A percentile compares a stretch with the other conserved stretches of the same genome.
Conservation (phyloP, 768 basidiomycete genomes). For the Termitomyces sp. region DNA sequence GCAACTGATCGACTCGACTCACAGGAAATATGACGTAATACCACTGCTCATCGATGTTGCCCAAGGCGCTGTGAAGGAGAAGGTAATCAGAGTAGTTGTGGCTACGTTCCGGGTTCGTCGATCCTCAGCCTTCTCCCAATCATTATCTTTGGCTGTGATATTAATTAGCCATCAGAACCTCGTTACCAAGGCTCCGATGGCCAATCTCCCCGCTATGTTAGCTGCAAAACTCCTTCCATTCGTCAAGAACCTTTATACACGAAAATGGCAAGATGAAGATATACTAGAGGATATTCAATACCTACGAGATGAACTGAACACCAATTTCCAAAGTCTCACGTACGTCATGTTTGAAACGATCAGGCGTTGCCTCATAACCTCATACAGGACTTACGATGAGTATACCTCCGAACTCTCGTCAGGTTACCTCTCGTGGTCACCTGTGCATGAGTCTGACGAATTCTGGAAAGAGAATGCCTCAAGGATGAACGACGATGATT, state of each 20-base stretch:
- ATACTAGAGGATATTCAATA: constrained; percentile 89
- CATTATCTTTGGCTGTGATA: not conserved
- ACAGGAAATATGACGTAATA: constrained; percentile 86
- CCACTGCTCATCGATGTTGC: constrained; percentile 81
- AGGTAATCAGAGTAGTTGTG: constrained; percentile 89
- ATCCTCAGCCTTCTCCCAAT: not conserved
- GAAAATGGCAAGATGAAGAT: constrained; percentile 96
- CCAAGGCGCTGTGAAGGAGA: constrained; percentile 91
- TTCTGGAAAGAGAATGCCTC: constrained; percentile 97
- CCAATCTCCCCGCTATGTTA: constrained; percentile 92
- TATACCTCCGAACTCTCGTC: constrained; percentile 88
- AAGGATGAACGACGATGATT: constrained; percentile 81
- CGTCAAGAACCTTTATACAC: constrained; percentile 72
- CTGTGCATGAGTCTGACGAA: constrained; percentile 92
- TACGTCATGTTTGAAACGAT: constrained; percentile 32
- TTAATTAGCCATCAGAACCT: constrained; percentile 60
- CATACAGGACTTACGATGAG: constrained; percentile 89
- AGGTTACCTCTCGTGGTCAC: constrained; percentile 93
- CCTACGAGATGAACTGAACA: constrained; percentile 80
- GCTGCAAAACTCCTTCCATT: constrained; percentile 85
- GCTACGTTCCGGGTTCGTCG: constrained; percentile 78
- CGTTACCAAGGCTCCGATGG: constrained; percentile 79
- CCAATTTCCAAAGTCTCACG: constrained; percentile 88
- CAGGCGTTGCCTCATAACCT: not conserved
- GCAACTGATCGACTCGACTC: not conserved